Evolutionary conservation across 2,329 filamentous ascomycete species (phyloP).

Genomic region (Fusarium verrucosum): DNA sequence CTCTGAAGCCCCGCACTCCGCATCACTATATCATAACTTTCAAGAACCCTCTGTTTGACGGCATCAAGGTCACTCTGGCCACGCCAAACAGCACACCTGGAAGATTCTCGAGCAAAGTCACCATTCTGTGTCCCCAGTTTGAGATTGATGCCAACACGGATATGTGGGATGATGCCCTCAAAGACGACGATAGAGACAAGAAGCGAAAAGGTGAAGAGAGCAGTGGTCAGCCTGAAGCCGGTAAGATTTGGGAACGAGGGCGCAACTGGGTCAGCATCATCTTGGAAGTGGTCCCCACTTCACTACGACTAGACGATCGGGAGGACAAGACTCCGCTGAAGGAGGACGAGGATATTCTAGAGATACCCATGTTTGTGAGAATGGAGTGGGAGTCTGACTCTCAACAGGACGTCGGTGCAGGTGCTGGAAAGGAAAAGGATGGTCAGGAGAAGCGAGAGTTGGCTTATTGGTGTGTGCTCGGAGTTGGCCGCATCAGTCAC

Average conservation of each 20-base stretch:
- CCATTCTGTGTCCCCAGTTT: slow-evolving; percentile 92
- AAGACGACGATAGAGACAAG: slow-evolving; percentile 57
- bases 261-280: slow-evolving; percentile 96
- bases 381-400: slow-evolving; percentile 87
- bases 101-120: slow-evolving; percentile 80
- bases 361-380: slow-evolving; percentile 94
- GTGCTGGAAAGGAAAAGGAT: slow-evolving; percentile 65
- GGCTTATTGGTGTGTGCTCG: slow-evolving; percentile 95
- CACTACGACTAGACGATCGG: slow-evolving; percentile 53
- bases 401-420: slow-evolving; percentile 69
- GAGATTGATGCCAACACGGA: slow-evolving; percentile 92
- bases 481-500: slow-evolving; percentile 80
- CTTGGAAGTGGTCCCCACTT: slow-evolving; percentile 82
- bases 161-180: slow-evolving; percentile 86
- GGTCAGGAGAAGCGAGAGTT: slow-evolving; percentile 83
- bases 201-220: slow-evolving; percentile 54
- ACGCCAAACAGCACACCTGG: slow-evolving; percentile 84
- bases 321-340: slow-evolving; percentile 59
- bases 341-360: slow-evolving; percentile 73
- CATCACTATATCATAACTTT: slow-evolving; percentile 89
- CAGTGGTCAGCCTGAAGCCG: slow-evolving; percentile 74
- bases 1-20: slow-evolving; percentile 66
- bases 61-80: slow-evolving; percentile 85
- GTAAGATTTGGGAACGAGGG: slow-evolving; percentile 95
- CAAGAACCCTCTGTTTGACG: slow-evolving; percentile 93